These are phyloP conservation scores for Vitis cinerea DNA, from an alignment of 164 flowering plant species.

Conservation along the genomic window DNA sequence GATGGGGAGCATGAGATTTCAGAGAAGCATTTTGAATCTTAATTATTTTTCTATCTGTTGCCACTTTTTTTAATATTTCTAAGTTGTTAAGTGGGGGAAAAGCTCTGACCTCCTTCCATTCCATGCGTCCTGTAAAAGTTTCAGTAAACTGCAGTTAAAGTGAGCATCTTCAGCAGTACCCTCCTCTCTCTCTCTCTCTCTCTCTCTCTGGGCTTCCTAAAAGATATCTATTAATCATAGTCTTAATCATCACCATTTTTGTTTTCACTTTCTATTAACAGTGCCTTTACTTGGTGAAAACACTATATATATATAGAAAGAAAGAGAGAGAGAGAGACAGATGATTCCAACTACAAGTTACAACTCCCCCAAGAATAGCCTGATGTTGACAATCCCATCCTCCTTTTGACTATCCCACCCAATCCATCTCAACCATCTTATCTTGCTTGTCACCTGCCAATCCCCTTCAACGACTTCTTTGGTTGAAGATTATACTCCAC, in stretches of 20 bases:
- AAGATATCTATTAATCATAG: constrained; percentile 47
- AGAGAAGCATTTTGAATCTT: constrained; percentile 33
- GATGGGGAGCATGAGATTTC: constrained; percentile 65
- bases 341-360: too few species aligned
- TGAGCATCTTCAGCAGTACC: neutral
- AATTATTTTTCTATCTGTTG: constrained; percentile 4
- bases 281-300: neutral
- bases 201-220: constrained; percentile 8
- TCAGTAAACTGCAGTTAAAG: constrained; percentile 18
- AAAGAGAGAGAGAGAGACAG: too few species aligned
- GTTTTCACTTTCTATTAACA: constrained; percentile 19
- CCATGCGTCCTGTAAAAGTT: constrained; percentile 53
- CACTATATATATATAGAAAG: too few species aligned
- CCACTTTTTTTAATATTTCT: neutral
- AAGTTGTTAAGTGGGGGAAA: constrained; percentile 25
- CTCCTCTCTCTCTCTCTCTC: constrained; percentile 21
- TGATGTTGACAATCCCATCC: too few species aligned
- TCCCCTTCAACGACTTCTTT: too few species aligned
- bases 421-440: too few species aligned
- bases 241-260: constrained; percentile 38
- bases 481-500: too few species aligned
- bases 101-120: constrained; percentile 47
- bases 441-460: too few species aligned
- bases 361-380: too few species aligned
- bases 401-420: too few species aligned